Evolutionary conservation across 805 yeast species (phyloP).

Genomic region (Nadsonia fulvescens): DNA sequence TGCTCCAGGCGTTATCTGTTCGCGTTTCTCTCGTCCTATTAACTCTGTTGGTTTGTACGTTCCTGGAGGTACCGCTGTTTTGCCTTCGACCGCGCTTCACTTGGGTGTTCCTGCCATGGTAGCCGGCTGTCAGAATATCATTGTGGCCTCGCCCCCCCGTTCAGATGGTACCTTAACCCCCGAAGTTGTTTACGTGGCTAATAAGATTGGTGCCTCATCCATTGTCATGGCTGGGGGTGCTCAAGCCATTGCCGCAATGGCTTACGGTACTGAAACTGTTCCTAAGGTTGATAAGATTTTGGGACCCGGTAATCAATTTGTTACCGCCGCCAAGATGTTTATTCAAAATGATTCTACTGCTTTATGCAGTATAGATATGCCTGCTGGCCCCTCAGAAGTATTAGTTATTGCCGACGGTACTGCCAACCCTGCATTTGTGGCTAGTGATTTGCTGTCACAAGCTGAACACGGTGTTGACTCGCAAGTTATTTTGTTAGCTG

Average conservation of each 20-base stretch:
- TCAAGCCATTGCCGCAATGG: constrained; percentile 97
- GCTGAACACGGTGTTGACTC: constrained; percentile 99
- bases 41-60: constrained; percentile 89
- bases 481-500: constrained; percentile 84
- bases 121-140: constrained; percentile 87
- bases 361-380: constrained; percentile 94
- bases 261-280: constrained; percentile 86
- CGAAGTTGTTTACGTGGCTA: constrained; percentile 94
- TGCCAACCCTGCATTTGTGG: constrained; percentile 91
- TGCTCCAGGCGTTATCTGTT: constrained; percentile 81
- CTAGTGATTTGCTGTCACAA: constrained; percentile 89
- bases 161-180: constrained; percentile 86
- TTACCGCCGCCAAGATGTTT: constrained; percentile 96
- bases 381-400: constrained; percentile 98
- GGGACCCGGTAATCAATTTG: constrained; percentile 99
- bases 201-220: constrained; percentile 78
- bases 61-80: constrained; percentile 97
- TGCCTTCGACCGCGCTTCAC: constrained; percentile 96
- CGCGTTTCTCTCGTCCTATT: constrained; percentile 88
- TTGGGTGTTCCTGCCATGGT: constrained; percentile 96
- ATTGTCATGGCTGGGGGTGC: constrained; percentile 98
- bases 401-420: constrained; percentile 74
- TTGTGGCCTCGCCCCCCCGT: constrained; percentile 92
- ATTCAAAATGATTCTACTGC: constrained; percentile 93
- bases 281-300: constrained; percentile 91